Evolutionary conservation across 2,329 filamentous ascomycete species (phyloP), one percentile per base, ranked within the genome.

Genomic region (Trichoderma harzianum): DNA sequence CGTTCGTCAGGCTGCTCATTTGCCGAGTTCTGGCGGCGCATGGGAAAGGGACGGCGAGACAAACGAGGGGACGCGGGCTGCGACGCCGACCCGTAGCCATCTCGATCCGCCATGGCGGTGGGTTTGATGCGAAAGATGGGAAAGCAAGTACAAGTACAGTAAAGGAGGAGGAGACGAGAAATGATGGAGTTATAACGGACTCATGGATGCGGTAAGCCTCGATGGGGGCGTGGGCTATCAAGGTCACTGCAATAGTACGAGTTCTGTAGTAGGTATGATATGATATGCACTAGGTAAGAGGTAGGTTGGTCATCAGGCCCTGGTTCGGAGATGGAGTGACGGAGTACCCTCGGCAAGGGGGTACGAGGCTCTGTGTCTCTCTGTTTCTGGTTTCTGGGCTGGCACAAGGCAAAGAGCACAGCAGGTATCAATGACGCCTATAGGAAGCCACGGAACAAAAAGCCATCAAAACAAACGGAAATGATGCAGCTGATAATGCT

Each of bases 1-100:
- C 80, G 81, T 75, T 87, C 85, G 72, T 86, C 84, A 0, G 81
- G 74, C 24, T 80, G 74, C 24, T 80, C 81, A 30, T 73, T 73
- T 26, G 74, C 73, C 10, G 80, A 80, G 57, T 76, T 74, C 30
- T 77, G 74, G 24, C 78, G 77, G 26, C 73, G 76, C n/a, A 77
- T 58, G 43, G 75, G 68, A 61, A 71, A 71, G 10, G 77, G 77
- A 26, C 80, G 78, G 58, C 80, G 80, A 39, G 72, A 72, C 12
- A 78, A 74, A n/a, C 74, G 75, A 24, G 81, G 82, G 6, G 80
- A 83, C 11, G 78, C 73, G 57, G 81, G 80, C 72, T 79, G 78
- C 18, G 80, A 81, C 65, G 74, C 72, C 64, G 75, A 60, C 32
- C 72, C 72, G 34, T 77, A 76, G 55, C 74, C 74, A 63, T 77